phyloP scores from a whole-genome alignment of 2,329 filamentous ascomycete genomes.

The Drechslerella stenobrocha region DNA sequence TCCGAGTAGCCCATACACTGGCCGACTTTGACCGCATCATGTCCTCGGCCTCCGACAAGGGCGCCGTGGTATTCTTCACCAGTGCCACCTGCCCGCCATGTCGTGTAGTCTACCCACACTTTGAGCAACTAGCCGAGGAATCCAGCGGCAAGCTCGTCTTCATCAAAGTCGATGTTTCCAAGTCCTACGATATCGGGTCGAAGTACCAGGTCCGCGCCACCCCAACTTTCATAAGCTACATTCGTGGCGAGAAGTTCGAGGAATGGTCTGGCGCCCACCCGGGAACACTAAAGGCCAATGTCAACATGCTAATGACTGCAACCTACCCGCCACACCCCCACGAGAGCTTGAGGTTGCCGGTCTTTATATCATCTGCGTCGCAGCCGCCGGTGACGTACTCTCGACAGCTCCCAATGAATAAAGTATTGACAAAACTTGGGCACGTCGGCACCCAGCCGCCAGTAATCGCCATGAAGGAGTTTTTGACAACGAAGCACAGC shows the following conservation, averaged over 20 bases:
- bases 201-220: conserved; percentile 73
- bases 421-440: conserved; percentile 78
- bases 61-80: conserved; percentile 88
- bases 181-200: conserved; percentile 66
- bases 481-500: conserved; percentile 67
- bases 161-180: conserved; percentile 79
- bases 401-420: conserved; percentile 80
- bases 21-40: conserved; percentile 66
- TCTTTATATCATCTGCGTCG: conserved; percentile 66
- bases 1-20: conserved; percentile 66
- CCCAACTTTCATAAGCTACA: conserved; percentile 84
- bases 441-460: conserved; percentile 63
- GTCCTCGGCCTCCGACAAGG: conserved; percentile 65
- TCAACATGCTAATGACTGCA: conserved; percentile 66
- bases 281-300: conserved; percentile 68
- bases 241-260: conserved; percentile 73
- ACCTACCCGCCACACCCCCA: conserved; percentile 68
- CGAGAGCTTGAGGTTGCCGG: conserved; percentile 69
- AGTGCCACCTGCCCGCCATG: conserved; percentile 84
- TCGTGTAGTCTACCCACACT: conserved; percentile 78
- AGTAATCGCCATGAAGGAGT: conserved; percentile 68
- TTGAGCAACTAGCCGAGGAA: conserved; percentile 76
- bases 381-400: conserved; percentile 71
- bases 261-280: conserved; percentile 79
- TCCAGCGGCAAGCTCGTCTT: conserved; percentile 69